Evolutionary conservation across 2,329 filamentous ascomycete genomes (phyloP).

Genomic region (Diaporthe destruens): DNA sequence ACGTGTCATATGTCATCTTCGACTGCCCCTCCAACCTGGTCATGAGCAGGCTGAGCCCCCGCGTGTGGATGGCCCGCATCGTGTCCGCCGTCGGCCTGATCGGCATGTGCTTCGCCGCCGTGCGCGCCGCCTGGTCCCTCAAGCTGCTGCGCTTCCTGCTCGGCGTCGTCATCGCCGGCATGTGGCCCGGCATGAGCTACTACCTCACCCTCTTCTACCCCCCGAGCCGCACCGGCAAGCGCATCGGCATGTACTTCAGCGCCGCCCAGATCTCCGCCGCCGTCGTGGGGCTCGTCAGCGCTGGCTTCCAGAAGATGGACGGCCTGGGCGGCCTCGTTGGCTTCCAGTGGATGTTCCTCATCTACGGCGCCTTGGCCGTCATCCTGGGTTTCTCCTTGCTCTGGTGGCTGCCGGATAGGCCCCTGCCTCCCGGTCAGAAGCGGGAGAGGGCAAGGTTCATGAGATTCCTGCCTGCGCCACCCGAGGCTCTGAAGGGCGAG

Average conservation of each 20-base stretch:
- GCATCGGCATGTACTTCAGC: conserved; percentile 91
- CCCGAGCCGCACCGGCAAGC: conserved; percentile 85
- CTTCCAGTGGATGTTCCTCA: conserved; percentile 92
- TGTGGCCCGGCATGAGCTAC: conserved; percentile 97
- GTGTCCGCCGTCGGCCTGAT: conserved; percentile 89
- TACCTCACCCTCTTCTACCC: conserved; percentile 94
- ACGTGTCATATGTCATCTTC: conserved; percentile 91
- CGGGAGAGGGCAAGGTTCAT: conserved; percentile 64
- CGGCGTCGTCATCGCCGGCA: conserved; percentile 88
- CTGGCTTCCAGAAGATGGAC: conserved; percentile 93
- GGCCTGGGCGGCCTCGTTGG: conserved; percentile 80
- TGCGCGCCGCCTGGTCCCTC: conserved; percentile 85
- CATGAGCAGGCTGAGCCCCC: conserved; percentile 87
- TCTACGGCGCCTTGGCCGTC: conserved; percentile 83
- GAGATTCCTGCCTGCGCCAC: conserved; percentile 75
- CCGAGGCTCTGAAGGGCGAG: conserved; percentile 79
- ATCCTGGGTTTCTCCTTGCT: conserved; percentile 79
- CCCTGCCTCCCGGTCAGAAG: conserved; percentile 77
- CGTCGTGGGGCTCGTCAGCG: conserved; percentile 89
- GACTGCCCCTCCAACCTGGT: conserved; percentile 89
- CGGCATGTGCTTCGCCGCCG: conserved; percentile 85
- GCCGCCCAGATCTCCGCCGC: conserved; percentile 90
- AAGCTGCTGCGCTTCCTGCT: conserved; percentile 89
- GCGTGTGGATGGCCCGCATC: conserved; percentile 92
- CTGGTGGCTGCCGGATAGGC: conserved; percentile 93